Evolutionary conservation across 2,329 filamentous ascomycete genomes (phyloP).

Genomic region (Botrytis sinoallii): DNA sequence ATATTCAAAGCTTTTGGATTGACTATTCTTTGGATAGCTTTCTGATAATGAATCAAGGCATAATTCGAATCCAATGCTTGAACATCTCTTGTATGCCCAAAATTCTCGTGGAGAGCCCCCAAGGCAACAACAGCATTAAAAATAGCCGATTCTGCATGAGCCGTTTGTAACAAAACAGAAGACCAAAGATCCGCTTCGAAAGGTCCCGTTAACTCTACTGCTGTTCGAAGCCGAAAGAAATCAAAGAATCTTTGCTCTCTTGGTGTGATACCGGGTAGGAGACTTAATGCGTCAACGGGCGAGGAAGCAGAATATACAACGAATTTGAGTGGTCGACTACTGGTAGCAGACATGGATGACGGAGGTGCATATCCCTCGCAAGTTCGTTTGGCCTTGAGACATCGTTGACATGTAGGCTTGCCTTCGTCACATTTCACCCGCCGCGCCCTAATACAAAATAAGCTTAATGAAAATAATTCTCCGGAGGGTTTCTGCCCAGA

Average conservation of each 20-base stretch:
- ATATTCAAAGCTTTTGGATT: background rate
- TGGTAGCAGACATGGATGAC: too few relatives aligned
- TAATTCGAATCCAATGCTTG: background rate
- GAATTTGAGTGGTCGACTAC: background rate
- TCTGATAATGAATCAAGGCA: conserved; percentile 7
- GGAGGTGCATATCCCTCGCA: conserved; percentile 29
- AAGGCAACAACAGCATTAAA: conserved; percentile 26
- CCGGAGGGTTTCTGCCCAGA: background rate
- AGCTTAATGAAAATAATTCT: conserved; percentile 2
- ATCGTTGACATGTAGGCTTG: conserved; percentile 27
- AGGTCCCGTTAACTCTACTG: conserved; percentile 11
- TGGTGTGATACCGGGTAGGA: conserved; percentile 18
- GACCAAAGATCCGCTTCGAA: conserved; percentile 26
- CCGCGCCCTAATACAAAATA: conserved; percentile 21
- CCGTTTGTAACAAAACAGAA: conserved; percentile 22
- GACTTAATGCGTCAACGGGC: background rate
- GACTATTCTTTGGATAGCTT: conserved; percentile 10
- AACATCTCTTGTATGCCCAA: background rate
- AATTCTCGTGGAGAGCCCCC: conserved; percentile 23
- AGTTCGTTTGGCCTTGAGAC: conserved; percentile 22
- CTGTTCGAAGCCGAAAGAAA: conserved; percentile 24
- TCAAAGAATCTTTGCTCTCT: conserved; percentile 22
- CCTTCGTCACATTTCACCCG: conserved; percentile 32
- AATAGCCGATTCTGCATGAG: conserved; percentile 24
- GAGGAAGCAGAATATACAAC: background rate